Base-by-base conservation (phyloP, 768 basidiomycete species). In the Russula foetens region DNA sequence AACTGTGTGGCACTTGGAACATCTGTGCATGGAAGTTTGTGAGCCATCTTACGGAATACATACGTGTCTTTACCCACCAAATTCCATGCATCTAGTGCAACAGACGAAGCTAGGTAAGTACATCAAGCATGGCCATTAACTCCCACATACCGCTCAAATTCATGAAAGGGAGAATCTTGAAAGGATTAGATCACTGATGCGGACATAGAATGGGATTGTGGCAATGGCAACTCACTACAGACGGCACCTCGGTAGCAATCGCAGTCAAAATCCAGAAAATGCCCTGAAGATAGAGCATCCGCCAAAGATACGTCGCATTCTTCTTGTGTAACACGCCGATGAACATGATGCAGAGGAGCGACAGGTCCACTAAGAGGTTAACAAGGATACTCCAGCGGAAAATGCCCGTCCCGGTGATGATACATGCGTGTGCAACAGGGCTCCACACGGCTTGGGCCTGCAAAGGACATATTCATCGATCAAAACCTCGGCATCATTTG, bases 1-100 rank as follows among this genome's bases (percentile, higher is more conserved):
- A 48, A 64, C 63, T 58, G 52, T 64, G 63, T 0, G 63, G 63
- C 14, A 64, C 63, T 58, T 64, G 60, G 29, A 64, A 64, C 63
- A 64, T 64, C 63, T 64, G n/a, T 26, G 28, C 24, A 39, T 12
- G 14, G 15, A 45, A 43, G 26, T 44, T 7, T 12, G 11, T 64
- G n/a, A 64, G 23, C 19, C 19, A 24, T 24, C n/a, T 39, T 38
- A 33, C 24, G 5, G n/a, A 49, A 52, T 7, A 38, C 8, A 12
- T 4, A 19, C 17, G 23, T 26, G 3, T 8, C 12, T 15, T 29
- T 17, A 50, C 56, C 47, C 19, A 64, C 63, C 43, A 63, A 28
- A 41, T 64, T 64, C 63, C 63, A 64, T 47, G 60, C 33, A 49
- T 64, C 63, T 64, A 45, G 19, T 14, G 7, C 7, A 24, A 39